phyloP scores from a whole-genome alignment of 495 filamentous ascomycete species.

The Trichocladium antarcticum region DNA sequence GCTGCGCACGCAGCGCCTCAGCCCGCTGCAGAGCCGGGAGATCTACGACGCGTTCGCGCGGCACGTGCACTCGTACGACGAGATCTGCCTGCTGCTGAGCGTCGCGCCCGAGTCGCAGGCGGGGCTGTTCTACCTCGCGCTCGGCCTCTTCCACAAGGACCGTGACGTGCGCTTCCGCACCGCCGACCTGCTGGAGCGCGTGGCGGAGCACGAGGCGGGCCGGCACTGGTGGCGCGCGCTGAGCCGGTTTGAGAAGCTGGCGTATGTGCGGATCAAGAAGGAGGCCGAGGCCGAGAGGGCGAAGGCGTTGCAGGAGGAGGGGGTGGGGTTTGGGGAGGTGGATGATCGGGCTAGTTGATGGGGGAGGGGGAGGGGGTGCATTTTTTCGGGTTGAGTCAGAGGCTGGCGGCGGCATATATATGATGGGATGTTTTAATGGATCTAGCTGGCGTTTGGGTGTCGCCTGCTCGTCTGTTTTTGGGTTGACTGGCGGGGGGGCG shows the following conservation, averaged over 20 bases:
- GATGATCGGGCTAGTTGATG: slow-evolving; percentile 11
- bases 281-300: slow-evolving; percentile 40
- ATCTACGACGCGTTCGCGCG: slow-evolving; percentile 73
- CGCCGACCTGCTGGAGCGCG: slow-evolving; percentile 69
- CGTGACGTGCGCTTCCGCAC: slow-evolving; percentile 64
- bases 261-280: slow-evolving; percentile 55
- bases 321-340: slow-evolving; percentile 1
- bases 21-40: slow-evolving; percentile 54
- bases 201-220: slow-evolving; percentile 78
- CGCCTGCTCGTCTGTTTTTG: too few relatives aligned
- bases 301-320: slow-evolving; percentile 6
- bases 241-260: slow-evolving; percentile 80
- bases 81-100: slow-evolving; percentile 77
- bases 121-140: slow-evolving; percentile 81
- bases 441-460: too few relatives aligned
- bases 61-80: slow-evolving; percentile 69
- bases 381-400: neutral
- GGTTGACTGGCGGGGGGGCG: too few relatives aligned
- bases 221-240: slow-evolving; percentile 84
- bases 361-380: too few relatives aligned
- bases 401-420: neutral
- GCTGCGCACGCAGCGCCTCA: slow-evolving; percentile 65
- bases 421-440: neutral
- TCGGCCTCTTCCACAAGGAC: slow-evolving; percentile 89
- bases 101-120: slow-evolving; percentile 78